Evolutionary conservation across 192 early-diverging fungal genomes (phyloP), one percentile per base, ranked within the genome.

Genomic region (Coemansia sp.): DNA sequence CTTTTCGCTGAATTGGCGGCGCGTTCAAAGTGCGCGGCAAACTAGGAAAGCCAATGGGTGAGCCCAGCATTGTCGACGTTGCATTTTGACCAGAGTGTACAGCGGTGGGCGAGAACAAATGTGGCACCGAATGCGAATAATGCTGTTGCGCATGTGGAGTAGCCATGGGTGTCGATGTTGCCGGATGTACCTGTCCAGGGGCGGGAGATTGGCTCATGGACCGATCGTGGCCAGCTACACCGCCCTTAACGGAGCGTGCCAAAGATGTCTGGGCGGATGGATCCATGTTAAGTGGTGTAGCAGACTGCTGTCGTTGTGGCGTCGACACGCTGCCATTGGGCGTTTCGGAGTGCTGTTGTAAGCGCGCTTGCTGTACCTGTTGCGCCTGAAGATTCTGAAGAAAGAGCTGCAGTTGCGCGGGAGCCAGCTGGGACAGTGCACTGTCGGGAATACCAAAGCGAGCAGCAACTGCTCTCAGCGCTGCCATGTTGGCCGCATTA

Each of bases 151-250:
- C 3, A 24, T 51, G 31, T 17, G 54, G 14, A 6, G 44, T 19
- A 44, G 45, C 33, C 67, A 34, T 33, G 48, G 21, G n/a, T 13
- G 27, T 70, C 61, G 50, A 16, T 19, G 6, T 62, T 21, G 34
- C 36, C 19, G 42, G 35, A 48, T 69, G 67, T 13, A 31, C 17
- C 27, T 63, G 73, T 14, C 54, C 53, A 19, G 68, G 79, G n/a
- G 74, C 74, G 17, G 79, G 79, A 39, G 79, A 81, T 33, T 59
- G 71, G 66, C 79, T 81, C 17, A 57, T 42, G 10, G 74, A 73
- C 33, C 65, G 62, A 29, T 69, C 71, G n/a, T 59, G 71, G 41
- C 62, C 71, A 31, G 54, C 54, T 16, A 57, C 54, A n/a, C 76
- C 65, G 68, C 79, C 46, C 35, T 81, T 75, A 33, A 27, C 64